A percentile compares a stretch with the other conserved stretches of the same genome.
These are phyloP conservation scores for Epicoccum sorghinum DNA, from an alignment of 2,329 filamentous ascomycete species.

Conservation along the genomic window DNA sequence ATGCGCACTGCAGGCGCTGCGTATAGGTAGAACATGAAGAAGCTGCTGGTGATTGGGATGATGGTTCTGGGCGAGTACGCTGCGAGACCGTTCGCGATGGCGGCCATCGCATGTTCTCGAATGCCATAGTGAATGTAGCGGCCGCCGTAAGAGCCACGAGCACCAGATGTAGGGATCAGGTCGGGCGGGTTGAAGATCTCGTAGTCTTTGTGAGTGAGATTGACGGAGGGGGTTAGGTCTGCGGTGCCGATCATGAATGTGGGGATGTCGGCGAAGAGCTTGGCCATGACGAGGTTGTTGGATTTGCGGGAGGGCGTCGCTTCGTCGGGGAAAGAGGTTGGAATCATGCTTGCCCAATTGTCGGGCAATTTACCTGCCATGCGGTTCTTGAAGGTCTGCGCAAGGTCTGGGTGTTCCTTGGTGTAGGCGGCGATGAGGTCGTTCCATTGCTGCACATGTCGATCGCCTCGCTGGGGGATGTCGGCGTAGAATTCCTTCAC, in stretches of 20 bases:
- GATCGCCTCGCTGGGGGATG: constrained; percentile 54
- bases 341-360: constrained; percentile 59
- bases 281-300: constrained; percentile 57
- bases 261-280: constrained; percentile 79
- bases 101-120: constrained; percentile 45
- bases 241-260: constrained; percentile 78
- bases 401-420: constrained; percentile 56
- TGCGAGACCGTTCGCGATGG: constrained; percentile 61
- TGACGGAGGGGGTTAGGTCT: constrained; percentile 61
- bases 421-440: constrained; percentile 52
- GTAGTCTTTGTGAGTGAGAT: constrained; percentile 58
- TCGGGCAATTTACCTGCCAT: constrained; percentile 56
- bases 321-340: constrained; percentile 54
- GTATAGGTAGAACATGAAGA: constrained; percentile 69
- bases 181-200: constrained; percentile 55
- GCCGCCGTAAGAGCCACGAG: constrained; percentile 61
- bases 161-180: constrained; percentile 49
- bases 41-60: constrained; percentile 63
- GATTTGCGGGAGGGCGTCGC: constrained; percentile 60
- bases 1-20: constrained; percentile 66
- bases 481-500: constrained; percentile 60
- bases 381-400: constrained; percentile 55
- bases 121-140: constrained; percentile 56
- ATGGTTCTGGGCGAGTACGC: constrained; percentile 55
- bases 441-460: constrained; percentile 57